Conservation (phyloP, 148 eudicot genomes). For the Cornus controversa region DNA sequence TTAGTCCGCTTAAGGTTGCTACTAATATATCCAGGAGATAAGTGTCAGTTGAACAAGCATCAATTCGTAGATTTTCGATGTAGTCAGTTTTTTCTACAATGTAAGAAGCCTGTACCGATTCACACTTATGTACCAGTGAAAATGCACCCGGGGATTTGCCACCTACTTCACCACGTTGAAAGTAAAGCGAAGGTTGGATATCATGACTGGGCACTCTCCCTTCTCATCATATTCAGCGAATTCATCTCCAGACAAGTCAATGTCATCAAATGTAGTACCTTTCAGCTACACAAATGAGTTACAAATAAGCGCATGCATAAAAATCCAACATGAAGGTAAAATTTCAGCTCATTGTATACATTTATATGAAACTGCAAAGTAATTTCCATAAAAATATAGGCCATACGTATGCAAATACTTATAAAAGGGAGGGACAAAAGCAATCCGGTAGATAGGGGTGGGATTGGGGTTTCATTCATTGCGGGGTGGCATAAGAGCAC, state of each 20-base stretch:
- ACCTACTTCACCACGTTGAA: slow-evolving; percentile 55
- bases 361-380: background rate
- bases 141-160: background rate
- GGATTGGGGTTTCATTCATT: no score
- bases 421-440: background rate
- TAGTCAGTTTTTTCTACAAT: background rate
- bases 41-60: background rate
- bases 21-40: background rate
- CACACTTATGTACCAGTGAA: background rate
- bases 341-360: background rate
- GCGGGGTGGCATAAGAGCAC: no score
- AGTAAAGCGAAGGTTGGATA: slow-evolving; percentile 53
- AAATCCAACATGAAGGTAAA: background rate
- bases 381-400: background rate
- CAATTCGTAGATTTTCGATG: background rate
- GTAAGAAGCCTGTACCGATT: background rate
- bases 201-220: slow-evolving; percentile 71
- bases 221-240: slow-evolving; percentile 55
- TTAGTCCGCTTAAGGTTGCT: background rate
- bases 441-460: no score
- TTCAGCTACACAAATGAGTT: slow-evolving; percentile 41
- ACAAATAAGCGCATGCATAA: background rate
- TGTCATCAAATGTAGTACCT: slow-evolving; percentile 67
- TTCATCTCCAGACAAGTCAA: slow-evolving; percentile 50
- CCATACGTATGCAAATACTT: no score